Conservation (phyloP, 2,329 filamentous ascomycete species). For the Monosporascus sp. region DNA sequence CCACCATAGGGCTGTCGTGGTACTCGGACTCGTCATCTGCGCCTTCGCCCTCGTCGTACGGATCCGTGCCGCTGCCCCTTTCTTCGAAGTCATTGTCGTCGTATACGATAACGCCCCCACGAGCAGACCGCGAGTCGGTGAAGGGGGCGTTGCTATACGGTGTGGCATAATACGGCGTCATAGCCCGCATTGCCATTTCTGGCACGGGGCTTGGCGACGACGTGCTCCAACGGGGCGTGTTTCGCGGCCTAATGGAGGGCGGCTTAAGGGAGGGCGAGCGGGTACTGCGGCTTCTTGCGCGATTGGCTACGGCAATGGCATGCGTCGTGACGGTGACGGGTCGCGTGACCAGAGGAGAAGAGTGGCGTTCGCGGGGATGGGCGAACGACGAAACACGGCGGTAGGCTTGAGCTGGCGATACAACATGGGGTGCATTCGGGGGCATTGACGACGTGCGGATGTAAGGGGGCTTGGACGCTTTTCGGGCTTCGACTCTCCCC, state of each 20-base stretch:
- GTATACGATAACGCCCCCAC: conserved; percentile 22
- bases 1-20: conserved; percentile 23
- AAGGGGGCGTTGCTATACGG: conserved; percentile 60
- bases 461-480: conserved; percentile 39
- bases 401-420: conserved; percentile 35
- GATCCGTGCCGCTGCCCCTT: conserved; percentile 22
- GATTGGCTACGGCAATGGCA: conserved; percentile 27
- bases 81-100: conserved; percentile 23
- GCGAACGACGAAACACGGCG: conserved; percentile 42
- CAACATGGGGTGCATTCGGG: conserved; percentile 29
- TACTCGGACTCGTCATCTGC: conserved; percentile 24
- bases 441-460: conserved; percentile 51
- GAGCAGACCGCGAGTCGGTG: conserved; percentile 31
- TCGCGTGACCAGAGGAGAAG: conserved; percentile 30
- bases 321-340: conserved; percentile 22
- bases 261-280: conserved; percentile 50
- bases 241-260: conserved; percentile 23
- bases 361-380: conserved; percentile 29
- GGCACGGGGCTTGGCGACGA: conserved; percentile 40
- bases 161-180: conserved; percentile 66
- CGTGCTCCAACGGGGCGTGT: conserved; percentile 51
- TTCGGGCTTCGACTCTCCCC: conserved; percentile 29
- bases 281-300: conserved; percentile 38
- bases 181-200: conserved; percentile 28
- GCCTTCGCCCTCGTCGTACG: conserved; percentile 30